phyloP scores from a whole-genome alignment of 331 rosid species.

The Quercus lobata region DNA sequence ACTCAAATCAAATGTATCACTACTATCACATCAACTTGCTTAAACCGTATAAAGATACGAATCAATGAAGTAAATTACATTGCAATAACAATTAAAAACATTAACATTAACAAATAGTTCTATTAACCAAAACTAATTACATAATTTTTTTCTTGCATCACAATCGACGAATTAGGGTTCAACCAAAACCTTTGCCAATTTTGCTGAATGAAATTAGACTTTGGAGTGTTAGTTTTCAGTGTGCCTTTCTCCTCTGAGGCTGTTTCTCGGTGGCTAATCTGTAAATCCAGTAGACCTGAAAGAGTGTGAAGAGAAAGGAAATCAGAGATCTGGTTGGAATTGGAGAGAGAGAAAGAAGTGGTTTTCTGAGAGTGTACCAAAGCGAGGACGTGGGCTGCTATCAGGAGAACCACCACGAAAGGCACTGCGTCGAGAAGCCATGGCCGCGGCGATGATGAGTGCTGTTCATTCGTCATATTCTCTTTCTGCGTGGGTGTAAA shows the following conservation, averaged over 20 bases:
- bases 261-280: conserved; percentile 76
- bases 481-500: neutral
- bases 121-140: neutral
- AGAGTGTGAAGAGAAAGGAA: neutral
- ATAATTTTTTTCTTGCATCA: neutral
- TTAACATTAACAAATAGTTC: neutral
- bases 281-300: conserved; percentile 79
- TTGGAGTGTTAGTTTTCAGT: conserved; percentile 31
- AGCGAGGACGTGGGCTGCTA: conserved; percentile 84
- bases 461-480: conserved; percentile 54
- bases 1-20: neutral
- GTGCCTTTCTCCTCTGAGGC: conserved; percentile 66
- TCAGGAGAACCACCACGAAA: conserved; percentile 50
- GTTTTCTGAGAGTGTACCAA: conserved; percentile 40
- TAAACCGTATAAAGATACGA: neutral
- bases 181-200: conserved; percentile 25
- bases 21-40: neutral
- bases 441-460: conserved; percentile 48
- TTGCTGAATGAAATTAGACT: neutral
- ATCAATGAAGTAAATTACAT: neutral
- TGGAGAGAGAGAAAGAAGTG: neutral
- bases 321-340: neutral
- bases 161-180: conserved; percentile 39
- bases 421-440: conserved; percentile 67
- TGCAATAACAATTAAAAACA: neutral